Evolutionary conservation across 2,329 filamentous ascomycete genomes (phyloP).

Genomic region (Diaporthe longicolla): DNA sequence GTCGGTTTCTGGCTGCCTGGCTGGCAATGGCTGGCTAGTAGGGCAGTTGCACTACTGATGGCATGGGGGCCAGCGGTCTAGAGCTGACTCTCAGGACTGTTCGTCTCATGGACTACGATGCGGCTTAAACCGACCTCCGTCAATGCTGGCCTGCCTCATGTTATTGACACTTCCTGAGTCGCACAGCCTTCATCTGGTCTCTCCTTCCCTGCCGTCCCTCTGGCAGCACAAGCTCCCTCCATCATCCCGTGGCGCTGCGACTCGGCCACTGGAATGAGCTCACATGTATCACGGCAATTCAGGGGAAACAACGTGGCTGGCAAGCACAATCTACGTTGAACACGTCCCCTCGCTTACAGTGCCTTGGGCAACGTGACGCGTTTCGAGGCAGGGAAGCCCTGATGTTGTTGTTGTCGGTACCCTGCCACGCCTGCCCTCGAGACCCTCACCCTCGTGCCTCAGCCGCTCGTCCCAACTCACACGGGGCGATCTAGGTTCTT

Average conservation of each 20-base stretch:
- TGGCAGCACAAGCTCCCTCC: slow-evolving; percentile 13
- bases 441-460: background rate
- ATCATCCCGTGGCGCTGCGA: background rate
- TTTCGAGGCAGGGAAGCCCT: slow-evolving; percentile 21
- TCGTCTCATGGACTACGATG: slow-evolving; percentile 18
- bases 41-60: background rate
- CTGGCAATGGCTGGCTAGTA: background rate
- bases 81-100: slow-evolving; percentile 23
- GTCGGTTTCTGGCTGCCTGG: background rate
- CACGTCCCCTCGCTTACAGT: background rate
- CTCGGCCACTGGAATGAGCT: background rate
- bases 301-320: background rate
- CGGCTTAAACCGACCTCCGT: slow-evolving; percentile 32
- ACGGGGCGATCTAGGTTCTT: background rate
- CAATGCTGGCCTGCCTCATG: slow-evolving; percentile 20
- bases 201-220: background rate
- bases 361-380: slow-evolving; percentile 25
- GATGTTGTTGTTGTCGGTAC: background rate
- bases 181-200: slow-evolving; percentile 22
- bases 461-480: slow-evolving; percentile 25
- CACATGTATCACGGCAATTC: slow-evolving; percentile 6
- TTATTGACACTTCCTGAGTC: slow-evolving; percentile 20
- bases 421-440: background rate
- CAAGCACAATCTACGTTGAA: slow-evolving; percentile 17
- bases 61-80: background rate